Evolutionary conservation across 2,329 filamentous ascomycete genomes (phyloP).

Genomic region (Emmonsiellopsis sp.): DNA sequence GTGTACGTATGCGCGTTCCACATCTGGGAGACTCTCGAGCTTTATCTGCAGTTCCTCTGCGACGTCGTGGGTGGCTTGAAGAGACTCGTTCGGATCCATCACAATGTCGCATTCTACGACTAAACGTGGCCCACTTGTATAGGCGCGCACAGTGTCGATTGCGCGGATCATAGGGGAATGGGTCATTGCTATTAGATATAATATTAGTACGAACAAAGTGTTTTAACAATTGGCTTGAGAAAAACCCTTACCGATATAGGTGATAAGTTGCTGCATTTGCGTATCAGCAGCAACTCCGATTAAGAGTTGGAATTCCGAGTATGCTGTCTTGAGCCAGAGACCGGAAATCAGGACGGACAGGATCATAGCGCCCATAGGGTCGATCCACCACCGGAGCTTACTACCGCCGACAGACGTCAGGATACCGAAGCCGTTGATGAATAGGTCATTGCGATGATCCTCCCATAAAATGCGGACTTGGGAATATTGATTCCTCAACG

Average conservation of each 20-base stretch:
- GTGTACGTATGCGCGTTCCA: conserved; percentile 92
- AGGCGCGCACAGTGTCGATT: conserved; percentile 92
- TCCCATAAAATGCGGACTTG: conserved; percentile 92
- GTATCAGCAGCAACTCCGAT: conserved; percentile 83
- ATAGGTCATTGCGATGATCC: conserved; percentile 93
- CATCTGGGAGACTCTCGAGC: conserved; percentile 80
- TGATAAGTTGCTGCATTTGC: conserved; percentile 84
- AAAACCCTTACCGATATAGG: conserved; percentile 63
- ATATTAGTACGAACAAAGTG: not conserved
- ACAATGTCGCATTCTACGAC: conserved; percentile 96
- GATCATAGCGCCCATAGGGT: conserved; percentile 81
- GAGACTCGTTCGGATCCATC: conserved; percentile 66
- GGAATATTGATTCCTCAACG: conserved; percentile 79
- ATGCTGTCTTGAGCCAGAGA: conserved; percentile 80
- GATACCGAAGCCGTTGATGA: conserved; percentile 91
- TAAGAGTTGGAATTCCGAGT: conserved; percentile 79
- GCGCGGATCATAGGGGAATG: conserved; percentile 72
- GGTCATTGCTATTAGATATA: conserved; percentile 53
- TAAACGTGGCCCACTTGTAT: conserved; percentile 78
- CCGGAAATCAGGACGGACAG: conserved; percentile 68
- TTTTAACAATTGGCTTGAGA: not conserved
- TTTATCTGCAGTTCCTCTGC: conserved; percentile 92
- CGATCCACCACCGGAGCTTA: conserved; percentile 89
- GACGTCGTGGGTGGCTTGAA: conserved; percentile 79
- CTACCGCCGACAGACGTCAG: conserved; percentile 83